phyloP scores from a whole-genome alignment of 768 basidiomycete species.

The Lyophyllum semitale region DNA sequence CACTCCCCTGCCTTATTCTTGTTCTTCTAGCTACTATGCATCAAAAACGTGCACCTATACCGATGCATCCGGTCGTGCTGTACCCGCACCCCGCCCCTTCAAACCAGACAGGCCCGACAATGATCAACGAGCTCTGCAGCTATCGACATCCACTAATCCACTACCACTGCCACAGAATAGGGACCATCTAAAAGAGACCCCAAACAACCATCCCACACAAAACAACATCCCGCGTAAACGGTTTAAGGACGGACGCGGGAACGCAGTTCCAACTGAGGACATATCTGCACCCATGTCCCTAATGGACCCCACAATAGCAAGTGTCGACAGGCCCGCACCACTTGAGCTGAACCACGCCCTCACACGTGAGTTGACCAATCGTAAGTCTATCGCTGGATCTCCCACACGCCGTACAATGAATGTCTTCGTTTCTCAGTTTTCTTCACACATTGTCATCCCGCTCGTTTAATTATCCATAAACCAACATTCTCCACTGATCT shows the following conservation, averaged over 20 bases:
- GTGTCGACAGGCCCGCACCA: constrained; percentile 42
- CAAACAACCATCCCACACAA: constrained; percentile 11
- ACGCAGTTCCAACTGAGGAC: constrained; percentile 38
- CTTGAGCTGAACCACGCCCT: constrained; percentile 59
- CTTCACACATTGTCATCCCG: constrained; percentile 81
- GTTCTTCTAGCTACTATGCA: constrained; percentile 66
- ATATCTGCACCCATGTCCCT: constrained; percentile 27
- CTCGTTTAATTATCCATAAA: constrained; percentile 75
- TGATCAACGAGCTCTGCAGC: constrained; percentile 14
- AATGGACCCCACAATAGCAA: constrained; percentile 40
- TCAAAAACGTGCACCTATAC: constrained; percentile 83
- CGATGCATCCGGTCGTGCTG: constrained; percentile 76
- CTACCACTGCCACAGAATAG: constrained; percentile 25
- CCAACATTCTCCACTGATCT: constrained; percentile 73
- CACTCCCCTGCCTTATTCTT: constrained; percentile 9
- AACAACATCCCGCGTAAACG: constrained; percentile 44
- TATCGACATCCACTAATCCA: constrained; percentile 24
- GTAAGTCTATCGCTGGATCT: constrained; percentile 41
- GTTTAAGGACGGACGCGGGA: constrained; percentile 44
- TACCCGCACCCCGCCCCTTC: constrained; percentile 65
- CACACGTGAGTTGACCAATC: constrained; percentile 73
- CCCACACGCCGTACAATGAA: constrained; percentile 13
- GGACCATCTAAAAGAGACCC: constrained; percentile 36
- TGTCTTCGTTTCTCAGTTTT: constrained; percentile 52
- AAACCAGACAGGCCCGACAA: constrained; percentile 42